These are phyloP conservation scores for Calonectria henricotiae DNA, from an alignment of 2,329 filamentous ascomycete genomes.

Conservation along the genomic window DNA sequence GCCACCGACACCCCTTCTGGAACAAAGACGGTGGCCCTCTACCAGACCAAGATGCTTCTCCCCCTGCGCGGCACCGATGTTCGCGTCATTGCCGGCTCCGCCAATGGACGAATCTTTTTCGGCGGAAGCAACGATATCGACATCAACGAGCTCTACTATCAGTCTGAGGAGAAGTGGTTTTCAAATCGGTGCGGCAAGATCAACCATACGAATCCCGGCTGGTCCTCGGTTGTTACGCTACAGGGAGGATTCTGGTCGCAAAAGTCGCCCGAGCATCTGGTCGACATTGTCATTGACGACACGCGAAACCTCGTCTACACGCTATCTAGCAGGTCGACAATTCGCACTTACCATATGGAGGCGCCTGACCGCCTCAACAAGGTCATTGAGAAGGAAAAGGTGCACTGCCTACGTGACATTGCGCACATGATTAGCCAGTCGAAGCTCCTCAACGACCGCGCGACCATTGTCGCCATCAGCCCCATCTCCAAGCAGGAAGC, in stretches of 20 bases:
- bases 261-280: conserved; percentile 75
- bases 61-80: conserved; percentile 84
- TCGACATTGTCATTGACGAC: conserved; percentile 90
- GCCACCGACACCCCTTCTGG: conserved; percentile 79
- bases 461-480: conserved; percentile 87
- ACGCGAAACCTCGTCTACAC: conserved; percentile 92
- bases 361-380: conserved; percentile 73
- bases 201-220: conserved; percentile 86
- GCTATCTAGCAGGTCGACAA: conserved; percentile 88
- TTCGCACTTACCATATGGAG: conserved; percentile 92
- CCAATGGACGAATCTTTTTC: conserved; percentile 94
- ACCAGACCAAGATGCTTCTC: conserved; percentile 89
- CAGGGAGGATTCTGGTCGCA: conserved; percentile 68
- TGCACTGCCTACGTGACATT: conserved; percentile 79
- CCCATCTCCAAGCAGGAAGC: conserved; percentile 87
- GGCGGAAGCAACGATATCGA: conserved; percentile 86
- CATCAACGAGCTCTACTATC: conserved; percentile 94
- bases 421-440: conserved; percentile 88
- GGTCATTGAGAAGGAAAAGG: conserved; percentile 78
- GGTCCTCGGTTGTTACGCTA: conserved; percentile 75
- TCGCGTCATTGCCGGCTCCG: conserved; percentile 84
- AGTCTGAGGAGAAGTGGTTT: conserved; percentile 98
- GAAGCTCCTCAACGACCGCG: conserved; percentile 78
- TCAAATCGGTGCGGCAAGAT: conserved; percentile 89
- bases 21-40: conserved; percentile 82